phyloP scores from a whole-genome alignment of 805 yeast species.

The Vanderwaltozyma verrucispora region DNA sequence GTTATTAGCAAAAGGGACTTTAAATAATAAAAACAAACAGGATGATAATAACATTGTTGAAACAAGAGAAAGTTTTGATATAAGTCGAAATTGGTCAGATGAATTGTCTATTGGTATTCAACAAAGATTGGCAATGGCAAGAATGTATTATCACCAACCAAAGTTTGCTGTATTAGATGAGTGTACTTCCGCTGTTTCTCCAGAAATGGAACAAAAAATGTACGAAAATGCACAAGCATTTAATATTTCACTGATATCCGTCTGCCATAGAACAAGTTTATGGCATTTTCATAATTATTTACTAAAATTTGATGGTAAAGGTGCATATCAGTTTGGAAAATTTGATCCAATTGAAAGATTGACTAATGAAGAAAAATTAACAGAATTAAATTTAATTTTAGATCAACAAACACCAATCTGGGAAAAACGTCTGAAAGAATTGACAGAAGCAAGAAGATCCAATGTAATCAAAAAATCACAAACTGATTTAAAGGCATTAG shows the following conservation, averaged over 20 bases:
- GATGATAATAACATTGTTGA: conserved; percentile 8
- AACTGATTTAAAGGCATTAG: conserved; percentile 14
- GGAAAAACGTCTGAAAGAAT: conserved; percentile 54
- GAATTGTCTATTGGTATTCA: conserved; percentile 86
- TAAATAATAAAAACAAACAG: not conserved
- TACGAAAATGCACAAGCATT: conserved; percentile 69
- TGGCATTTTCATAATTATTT: conserved; percentile 87
- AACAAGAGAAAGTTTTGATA: conserved; percentile 48
- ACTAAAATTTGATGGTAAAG: conserved; percentile 79
- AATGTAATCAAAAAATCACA: conserved; percentile 25
- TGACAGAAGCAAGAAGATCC: conserved; percentile 41
- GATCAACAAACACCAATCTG: conserved; percentile 57
- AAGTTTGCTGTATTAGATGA: conserved; percentile 92
- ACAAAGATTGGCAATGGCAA: conserved; percentile 86
- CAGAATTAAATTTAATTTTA: conserved; percentile 55
- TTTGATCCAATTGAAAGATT: conserved; percentile 69
- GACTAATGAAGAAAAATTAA: conserved; percentile 66
- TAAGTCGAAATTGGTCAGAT: conserved; percentile 75
- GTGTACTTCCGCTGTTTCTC: conserved; percentile 89
- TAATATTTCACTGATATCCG: conserved; percentile 77
- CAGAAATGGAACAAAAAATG: conserved; percentile 84
- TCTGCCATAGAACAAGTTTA: conserved; percentile 83
- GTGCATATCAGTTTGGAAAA: conserved; percentile 49
- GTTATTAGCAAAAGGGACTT: conserved; percentile 20
- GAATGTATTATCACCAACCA: conserved; percentile 84